phyloP scores from a whole-genome alignment of 148 eudicot species.

The Silene conica region DNA sequence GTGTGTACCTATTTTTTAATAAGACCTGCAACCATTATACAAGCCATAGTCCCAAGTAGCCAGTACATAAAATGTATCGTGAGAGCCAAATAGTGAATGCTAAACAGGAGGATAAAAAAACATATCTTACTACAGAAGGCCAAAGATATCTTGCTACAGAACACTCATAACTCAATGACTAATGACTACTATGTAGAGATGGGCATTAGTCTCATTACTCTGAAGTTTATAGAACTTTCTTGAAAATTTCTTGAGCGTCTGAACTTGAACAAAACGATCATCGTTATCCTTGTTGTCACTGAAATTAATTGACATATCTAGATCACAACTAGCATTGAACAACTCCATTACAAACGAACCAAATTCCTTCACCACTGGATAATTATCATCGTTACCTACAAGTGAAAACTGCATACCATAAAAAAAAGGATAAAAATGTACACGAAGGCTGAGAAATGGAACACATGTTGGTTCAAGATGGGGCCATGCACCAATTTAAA shows the following conservation, averaged over 20 bases:
- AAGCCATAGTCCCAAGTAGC: too few species aligned
- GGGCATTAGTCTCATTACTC: constrained; percentile 39
- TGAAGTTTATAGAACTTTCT: constrained; percentile 54
- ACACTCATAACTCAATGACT: not conserved
- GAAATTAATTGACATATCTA: constrained; percentile 85
- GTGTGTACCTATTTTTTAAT: too few species aligned
- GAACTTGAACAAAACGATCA: constrained; percentile 48
- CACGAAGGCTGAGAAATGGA: not conserved
- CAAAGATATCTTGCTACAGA: not conserved
- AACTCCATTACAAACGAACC: constrained; percentile 89
- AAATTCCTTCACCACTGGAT: constrained; percentile 68
- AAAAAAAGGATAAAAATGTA: not conserved
- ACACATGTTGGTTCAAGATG: not conserved
- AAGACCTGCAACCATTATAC: too few species aligned
- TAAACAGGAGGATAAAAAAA: too few species aligned
- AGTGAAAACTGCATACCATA: constrained; percentile 8
- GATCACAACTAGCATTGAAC: constrained; percentile 73
- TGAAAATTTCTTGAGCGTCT: constrained; percentile 59
- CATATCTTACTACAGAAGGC: too few species aligned
- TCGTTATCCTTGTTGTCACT: constrained; percentile 24
- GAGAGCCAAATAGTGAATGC: too few species aligned
- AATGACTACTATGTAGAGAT: constrained; percentile 2
- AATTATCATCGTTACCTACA: constrained; percentile 47
- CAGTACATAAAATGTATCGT: too few species aligned
- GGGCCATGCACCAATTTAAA: not conserved